Evolutionary conservation across 768 basidiomycete species (phyloP), one percentile per base, ranked within the genome.

Genomic region (Mrakia blollopis): DNA sequence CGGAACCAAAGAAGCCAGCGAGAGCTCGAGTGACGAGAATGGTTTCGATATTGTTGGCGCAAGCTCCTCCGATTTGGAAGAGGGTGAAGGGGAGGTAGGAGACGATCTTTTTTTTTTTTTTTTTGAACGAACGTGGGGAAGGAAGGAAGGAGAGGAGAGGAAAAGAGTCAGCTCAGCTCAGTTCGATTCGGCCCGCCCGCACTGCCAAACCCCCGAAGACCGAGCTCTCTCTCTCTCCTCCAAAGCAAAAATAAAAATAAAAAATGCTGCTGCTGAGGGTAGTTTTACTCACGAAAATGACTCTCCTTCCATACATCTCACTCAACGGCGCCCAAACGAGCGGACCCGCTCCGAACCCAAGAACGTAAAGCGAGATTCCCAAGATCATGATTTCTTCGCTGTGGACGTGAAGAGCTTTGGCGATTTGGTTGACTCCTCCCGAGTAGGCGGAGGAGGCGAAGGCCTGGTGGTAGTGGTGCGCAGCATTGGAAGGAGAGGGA

Each of bases 281-380:
- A 41, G 39, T 5, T 5, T 41, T 18, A 13, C 47, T 54, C 25
- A 35, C n/a, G 61, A 78, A 79, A 52, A 75, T 57, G 23, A 52
- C 30, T 3, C 77, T 32, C 28, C 79, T 77, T 25, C 79, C 79
- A 41, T 72, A 74, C 73, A 79, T 78, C 69, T 79, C 79, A 11
- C 69, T 72, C 16, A 78, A 37, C 3, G 77, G 77, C 14, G 77
- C 79, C 79, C 79, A 79, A 16, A 79, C 8, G 21, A 79, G 57
- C 1, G 79, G 79, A 0, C 79, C 77, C 13, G 52, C 74, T 44
- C 75, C 76, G 47, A 77, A 77, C 28, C 76, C 76, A 5, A 77
- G 37, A 41, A 77, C 70, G 62, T 35, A 77, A 35, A 77, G 76
- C 41, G 76, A 77, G 30, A 77, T 72, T 7, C 76, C 76, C 28